Percentiles rank a stretch among this genome's conserved stretches.
These are phyloP conservation scores for Psophocarpus tetragonolobus DNA, from an alignment of 306 rosid species.

Conservation along the genomic window DNA sequence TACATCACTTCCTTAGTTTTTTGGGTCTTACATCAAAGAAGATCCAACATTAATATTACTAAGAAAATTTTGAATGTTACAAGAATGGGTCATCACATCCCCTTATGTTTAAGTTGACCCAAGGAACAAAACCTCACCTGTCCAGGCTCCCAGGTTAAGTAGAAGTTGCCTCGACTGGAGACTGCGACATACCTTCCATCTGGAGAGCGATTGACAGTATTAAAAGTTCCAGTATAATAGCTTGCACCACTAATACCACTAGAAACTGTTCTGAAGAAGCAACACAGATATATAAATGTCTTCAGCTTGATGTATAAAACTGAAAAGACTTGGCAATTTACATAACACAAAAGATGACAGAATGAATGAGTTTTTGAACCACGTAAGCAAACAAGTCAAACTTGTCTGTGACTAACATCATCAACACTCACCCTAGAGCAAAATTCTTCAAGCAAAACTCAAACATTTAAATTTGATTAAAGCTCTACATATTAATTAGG, in stretches of 20 bases:
- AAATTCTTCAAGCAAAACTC: background rate
- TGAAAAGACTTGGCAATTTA: background rate
- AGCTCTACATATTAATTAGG: background rate
- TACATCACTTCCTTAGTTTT: background rate
- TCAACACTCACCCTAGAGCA: background rate
- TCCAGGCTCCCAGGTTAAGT: slow-evolving; percentile 97
- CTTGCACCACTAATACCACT: slow-evolving; percentile 99
- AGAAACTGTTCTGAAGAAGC: slow-evolving; percentile 94
- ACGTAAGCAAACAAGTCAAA: background rate
- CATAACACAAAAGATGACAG: background rate
- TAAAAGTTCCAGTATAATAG: slow-evolving; percentile 91
- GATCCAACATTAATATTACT: slow-evolving; percentile 1
- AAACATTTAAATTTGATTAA: background rate
- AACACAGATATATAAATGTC: slow-evolving; percentile 44
- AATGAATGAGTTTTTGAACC: background rate
- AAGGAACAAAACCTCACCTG: slow-evolving; percentile 78
- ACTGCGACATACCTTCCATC: slow-evolving; percentile 95
- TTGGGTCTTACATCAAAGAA: background rate
- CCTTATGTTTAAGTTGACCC: no score
- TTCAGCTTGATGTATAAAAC: slow-evolving; percentile 25
- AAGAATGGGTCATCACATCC: background rate
- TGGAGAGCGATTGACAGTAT: slow-evolving; percentile 90
- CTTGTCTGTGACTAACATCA: background rate
- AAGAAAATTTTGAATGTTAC: background rate
- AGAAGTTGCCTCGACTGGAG: slow-evolving; percentile 98